phyloP scores from a whole-genome alignment of 768 basidiomycete species.

The Phlegmacium glaucopus region DNA sequence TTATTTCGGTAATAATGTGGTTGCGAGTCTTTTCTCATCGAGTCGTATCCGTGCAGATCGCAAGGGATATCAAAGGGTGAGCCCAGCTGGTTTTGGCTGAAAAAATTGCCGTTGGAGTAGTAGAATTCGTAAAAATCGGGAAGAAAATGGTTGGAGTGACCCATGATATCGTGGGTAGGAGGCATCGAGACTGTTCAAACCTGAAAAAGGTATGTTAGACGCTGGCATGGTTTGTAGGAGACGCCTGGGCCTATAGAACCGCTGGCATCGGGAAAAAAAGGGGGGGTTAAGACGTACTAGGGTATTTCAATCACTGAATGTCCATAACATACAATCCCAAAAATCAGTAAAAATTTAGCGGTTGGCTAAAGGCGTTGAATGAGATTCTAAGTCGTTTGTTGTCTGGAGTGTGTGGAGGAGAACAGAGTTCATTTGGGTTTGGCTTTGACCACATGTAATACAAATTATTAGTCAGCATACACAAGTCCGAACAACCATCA shows the following conservation, averaged over 20 bases:
- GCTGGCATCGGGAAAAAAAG: background rate
- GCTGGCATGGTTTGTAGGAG: background rate
- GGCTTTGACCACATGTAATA: background rate
- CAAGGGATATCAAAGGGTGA: background rate
- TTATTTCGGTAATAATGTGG: background rate
- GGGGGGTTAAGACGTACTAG: no score
- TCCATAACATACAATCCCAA: background rate
- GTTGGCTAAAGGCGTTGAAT: background rate
- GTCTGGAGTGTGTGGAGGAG: background rate
- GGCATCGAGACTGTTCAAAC: background rate
- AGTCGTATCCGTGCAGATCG: background rate
- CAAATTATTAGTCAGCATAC: background rate
- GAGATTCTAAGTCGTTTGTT: background rate
- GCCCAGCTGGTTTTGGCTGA: background rate
- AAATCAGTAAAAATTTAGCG: background rate
- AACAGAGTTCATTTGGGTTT: background rate
- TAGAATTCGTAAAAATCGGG: background rate
- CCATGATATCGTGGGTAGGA: background rate
- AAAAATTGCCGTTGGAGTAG: background rate
- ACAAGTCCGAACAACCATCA: background rate
- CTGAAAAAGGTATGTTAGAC: background rate
- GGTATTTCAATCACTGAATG: background rate
- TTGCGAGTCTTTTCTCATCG: background rate
- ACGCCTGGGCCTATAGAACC: background rate
- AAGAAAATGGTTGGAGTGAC: background rate